Conservation (phyloP, 2,329 filamentous ascomycete species). For the Hortaea sp. region DNA sequence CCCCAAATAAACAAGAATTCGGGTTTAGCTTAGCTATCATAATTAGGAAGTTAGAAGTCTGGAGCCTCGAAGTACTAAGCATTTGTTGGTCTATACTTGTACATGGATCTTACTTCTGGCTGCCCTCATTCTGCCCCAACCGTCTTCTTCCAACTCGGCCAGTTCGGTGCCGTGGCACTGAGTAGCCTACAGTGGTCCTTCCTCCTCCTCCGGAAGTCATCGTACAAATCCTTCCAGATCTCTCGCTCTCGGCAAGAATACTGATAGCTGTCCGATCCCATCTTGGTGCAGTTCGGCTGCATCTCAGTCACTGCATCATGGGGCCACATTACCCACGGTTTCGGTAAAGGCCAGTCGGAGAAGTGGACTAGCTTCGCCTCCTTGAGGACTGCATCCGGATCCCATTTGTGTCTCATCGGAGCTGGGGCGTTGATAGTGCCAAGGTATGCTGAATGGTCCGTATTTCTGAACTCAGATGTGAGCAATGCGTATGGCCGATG, state of each 20-base stretch:
- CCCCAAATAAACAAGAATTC: too few relatives aligned
- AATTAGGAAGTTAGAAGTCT: too few relatives aligned
- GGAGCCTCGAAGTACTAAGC: too few relatives aligned
- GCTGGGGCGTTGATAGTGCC: constrained; percentile 22
- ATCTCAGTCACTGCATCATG: constrained; percentile 29
- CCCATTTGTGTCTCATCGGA: constrained; percentile 42
- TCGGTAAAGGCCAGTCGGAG: constrained; percentile 61
- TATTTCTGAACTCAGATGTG: constrained; percentile 50
- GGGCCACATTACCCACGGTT: constrained; percentile 49
- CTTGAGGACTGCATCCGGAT: constrained; percentile 44
- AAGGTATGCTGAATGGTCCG: constrained; percentile 43
- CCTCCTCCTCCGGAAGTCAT: constrained; percentile 20
- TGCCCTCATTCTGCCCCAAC: not conserved
- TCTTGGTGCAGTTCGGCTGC: constrained; percentile 31
- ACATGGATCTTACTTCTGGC: too few relatives aligned
- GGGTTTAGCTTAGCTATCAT: too few relatives aligned
- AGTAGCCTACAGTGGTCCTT: constrained; percentile 12
- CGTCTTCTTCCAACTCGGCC: constrained; percentile 2
- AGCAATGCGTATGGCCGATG: constrained; percentile 54
- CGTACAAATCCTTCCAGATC: constrained; percentile 31
- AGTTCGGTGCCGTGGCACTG: constrained; percentile 10
- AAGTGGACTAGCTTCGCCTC: constrained; percentile 62
- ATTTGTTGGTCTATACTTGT: too few relatives aligned
- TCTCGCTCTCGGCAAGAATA: constrained; percentile 23
- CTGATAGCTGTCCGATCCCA: not conserved